These are phyloP conservation scores for Lyophyllum atratum DNA, from an alignment of 768 basidiomycete genomes.

Conservation along the genomic window DNA sequence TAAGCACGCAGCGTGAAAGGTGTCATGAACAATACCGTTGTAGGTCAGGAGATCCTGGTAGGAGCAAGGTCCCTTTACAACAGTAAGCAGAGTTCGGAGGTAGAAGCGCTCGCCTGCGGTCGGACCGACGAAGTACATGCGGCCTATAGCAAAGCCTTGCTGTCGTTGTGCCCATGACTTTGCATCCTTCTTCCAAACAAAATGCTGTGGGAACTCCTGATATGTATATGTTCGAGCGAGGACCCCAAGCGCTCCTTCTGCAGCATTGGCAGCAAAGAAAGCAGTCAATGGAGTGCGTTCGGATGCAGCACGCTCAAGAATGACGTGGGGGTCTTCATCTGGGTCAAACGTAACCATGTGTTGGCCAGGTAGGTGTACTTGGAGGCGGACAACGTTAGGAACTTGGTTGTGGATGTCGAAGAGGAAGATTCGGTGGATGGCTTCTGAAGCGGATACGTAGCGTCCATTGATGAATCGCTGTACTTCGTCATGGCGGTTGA, in stretches of 20 bases:
- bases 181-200: slow-evolving; percentile 20
- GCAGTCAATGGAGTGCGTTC: slow-evolving; percentile 30
- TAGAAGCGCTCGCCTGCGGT: slow-evolving; percentile 41
- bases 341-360: slow-evolving; percentile 39
- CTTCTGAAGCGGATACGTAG: slow-evolving; percentile 37
- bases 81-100: slow-evolving; percentile 39
- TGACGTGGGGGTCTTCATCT: slow-evolving; percentile 23
- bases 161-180: slow-evolving; percentile 30
- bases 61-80: slow-evolving; percentile 34
- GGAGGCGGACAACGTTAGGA: slow-evolving; percentile 42
- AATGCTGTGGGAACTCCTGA: slow-evolving; percentile 40
- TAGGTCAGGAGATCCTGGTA: slow-evolving; percentile 24
- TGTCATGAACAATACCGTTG: slow-evolving; percentile 18
- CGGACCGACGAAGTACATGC: slow-evolving; percentile 40
- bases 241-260: slow-evolving; percentile 13
- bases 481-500: slow-evolving; percentile 34
- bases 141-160: slow-evolving; percentile 36
- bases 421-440: slow-evolving; percentile 28
- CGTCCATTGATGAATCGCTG: slow-evolving; percentile 33
- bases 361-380: slow-evolving; percentile 42
- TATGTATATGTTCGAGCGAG: slow-evolving; percentile 26
- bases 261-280: slow-evolving; percentile 27
- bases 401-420: slow-evolving; percentile 32
- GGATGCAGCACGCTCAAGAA: slow-evolving; percentile 22
- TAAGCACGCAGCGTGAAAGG: slow-evolving; percentile 44